Conservation (phyloP, 164 flowering plant genomes). For the Nelumbo lutea region DNA sequence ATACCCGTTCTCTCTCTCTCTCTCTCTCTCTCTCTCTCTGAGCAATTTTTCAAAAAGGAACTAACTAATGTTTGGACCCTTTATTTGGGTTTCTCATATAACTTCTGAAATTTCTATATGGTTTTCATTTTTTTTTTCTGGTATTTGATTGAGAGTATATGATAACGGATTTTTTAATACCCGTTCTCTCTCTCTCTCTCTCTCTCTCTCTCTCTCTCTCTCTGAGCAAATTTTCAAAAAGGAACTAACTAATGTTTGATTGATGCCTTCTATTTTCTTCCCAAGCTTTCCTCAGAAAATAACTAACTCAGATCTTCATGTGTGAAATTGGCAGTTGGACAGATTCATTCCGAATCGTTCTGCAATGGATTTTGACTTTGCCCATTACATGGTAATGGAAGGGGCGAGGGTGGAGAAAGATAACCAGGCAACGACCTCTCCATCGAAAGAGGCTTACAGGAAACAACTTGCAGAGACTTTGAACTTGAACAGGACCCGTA, state of each 20-base stretch:
- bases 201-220: neutral
- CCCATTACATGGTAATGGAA: slow-evolving; percentile 28
- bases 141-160: too few species aligned
- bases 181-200: too few species aligned
- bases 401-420: slow-evolving; percentile 15
- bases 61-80: neutral
- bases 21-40: too few species aligned
- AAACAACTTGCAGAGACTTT: neutral
- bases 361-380: slow-evolving; percentile 30
- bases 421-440: slow-evolving; percentile 12
- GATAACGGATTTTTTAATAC: too few species aligned
- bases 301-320: neutral
- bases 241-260: neutral
- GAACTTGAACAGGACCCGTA: neutral
- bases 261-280: neutral
- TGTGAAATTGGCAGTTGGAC: slow-evolving; percentile 23
- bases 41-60: neutral
- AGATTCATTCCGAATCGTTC: slow-evolving; percentile 34
- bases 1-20: too few species aligned
- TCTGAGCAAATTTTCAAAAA: neutral
- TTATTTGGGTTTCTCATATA: too few species aligned
- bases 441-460: slow-evolving; percentile 9
- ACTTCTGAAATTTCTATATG: too few species aligned
- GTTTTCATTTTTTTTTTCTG: too few species aligned
- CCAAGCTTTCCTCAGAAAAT: neutral